Evolutionary conservation across 2,329 filamentous ascomycete species (phyloP), one percentile per base, ranked within the genome.

Genomic region (Talaromyces marneffei): DNA sequence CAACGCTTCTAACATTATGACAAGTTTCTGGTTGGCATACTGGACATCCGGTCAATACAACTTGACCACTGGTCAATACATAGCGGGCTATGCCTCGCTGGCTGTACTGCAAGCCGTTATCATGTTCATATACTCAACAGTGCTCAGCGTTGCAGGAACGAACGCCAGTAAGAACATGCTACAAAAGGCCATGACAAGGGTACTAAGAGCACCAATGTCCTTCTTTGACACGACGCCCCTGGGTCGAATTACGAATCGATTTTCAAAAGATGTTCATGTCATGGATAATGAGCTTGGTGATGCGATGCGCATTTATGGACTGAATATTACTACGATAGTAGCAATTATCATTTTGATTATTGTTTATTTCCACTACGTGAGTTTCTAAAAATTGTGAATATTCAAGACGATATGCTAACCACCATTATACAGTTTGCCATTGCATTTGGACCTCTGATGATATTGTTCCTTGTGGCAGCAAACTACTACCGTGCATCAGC

Each of bases 221-320:
- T 97, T 97, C 78, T 97, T 97, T 77, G 94, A 99, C 69, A 97
- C 94, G 0, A 97, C 94, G 0, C 94, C 94, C 0, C 83, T 97
- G 1, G 94, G 94, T 20, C 88, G 93, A 39, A 97, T 97, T 73
- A 96, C 92, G 23, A 97, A 97, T 74, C 90, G 94, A 16, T 97
- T 97, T 77, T 95, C 91, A 33, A 89, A 93, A 67, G 94, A 99
- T 70, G 90, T 97, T 42, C 91, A 97, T 70, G 91, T 94, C 61
- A 95, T 97, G 91, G 94, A 97, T 77, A 96, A 96, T 74, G 91
- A 87, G 62, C 78, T 97, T 46, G 89, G 89, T 0, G 93, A 97
- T 69, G 88, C 91, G 3, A 91, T 97, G 76, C 86, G 93, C 66
- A 96, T 97, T 87, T 97, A 93, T 78, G 88, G 92, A 68, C 79